Evolutionary conservation across 257 asterid species (phyloP), one percentile per base, ranked within the genome.

Genomic region (Solanum rostratum): DNA sequence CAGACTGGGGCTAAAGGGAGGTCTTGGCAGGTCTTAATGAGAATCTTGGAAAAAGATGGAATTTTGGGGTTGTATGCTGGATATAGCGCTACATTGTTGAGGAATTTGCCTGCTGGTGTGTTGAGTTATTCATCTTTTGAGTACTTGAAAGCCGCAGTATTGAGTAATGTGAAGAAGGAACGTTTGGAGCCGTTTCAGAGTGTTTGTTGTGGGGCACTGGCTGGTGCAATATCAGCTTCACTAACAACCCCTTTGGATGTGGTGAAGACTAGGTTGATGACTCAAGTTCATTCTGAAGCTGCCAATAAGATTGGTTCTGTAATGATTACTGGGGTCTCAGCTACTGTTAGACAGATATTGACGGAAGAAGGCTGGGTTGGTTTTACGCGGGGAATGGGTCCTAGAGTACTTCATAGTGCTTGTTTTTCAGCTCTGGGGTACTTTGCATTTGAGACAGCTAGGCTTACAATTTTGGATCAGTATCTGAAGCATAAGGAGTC

Each of bases 281-380:
- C 98, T 55, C 99, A 93, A 87, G 92, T 82, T 80, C 98, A 89
- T 39, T 90, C 90, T 52, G 99, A 94, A 88, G 93, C 87, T 37
- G 89, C 87, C 85, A 92, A 92, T 69, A 93, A 88, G 93, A 92
- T 87, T 53, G 84, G 95, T 74, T 92, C 95, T 41, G 97, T 84
- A 2, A 88, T 90, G 94, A 90, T 92, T 81, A 76, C 81, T 60
- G 98, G 98, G 30, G 90, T 95, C 39, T 73, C 88, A 1, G 84
- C 91, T 52, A 96, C 92, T 29, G 90, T 95, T 33, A 94, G 88
- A 85, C 98, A 91, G 93, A 96, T 95, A 84, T 87, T 95, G 57
- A 91, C 82, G 90, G 99, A 95, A 79, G 98, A 96, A 92, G 98
- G 99, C 43, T 93, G 93, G 98, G 91, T 95, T 45, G 99, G 99